A percentile compares a stretch with the other conserved stretches of the same genome.
These are phyloP conservation scores for Nasturtium officinale DNA, from an alignment of 345 rosid species.

Conservation along the genomic window DNA sequence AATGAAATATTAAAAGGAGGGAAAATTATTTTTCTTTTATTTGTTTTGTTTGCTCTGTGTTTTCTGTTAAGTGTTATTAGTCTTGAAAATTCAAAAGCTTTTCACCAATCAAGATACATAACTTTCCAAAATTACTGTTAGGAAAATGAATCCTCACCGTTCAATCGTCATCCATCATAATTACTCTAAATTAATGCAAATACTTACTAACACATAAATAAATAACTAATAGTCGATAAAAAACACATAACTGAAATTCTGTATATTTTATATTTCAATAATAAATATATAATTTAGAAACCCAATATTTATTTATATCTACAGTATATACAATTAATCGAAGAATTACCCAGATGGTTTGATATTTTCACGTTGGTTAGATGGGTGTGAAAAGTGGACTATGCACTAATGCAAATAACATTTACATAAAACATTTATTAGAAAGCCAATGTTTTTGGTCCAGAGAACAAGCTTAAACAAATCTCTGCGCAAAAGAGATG, in stretches of 20 bases:
- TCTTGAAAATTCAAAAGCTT: neutral
- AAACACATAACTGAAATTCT: too few relatives aligned
- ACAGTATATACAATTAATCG: too few relatives aligned
- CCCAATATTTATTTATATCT: too few relatives aligned
- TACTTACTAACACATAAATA: too few relatives aligned
- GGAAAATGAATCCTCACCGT: neutral
- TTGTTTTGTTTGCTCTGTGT: neutral
- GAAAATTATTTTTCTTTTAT: slow-evolving; percentile 6
- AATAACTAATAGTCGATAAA: too few relatives aligned
- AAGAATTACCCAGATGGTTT: too few relatives aligned
- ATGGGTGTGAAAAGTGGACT: neutral
- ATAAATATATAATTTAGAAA: too few relatives aligned
- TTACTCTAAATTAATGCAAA: too few relatives aligned
- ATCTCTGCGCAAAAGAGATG: neutral
- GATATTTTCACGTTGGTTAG: too few relatives aligned
- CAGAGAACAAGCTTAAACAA: neutral
- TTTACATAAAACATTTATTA: neutral
- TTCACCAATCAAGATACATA: neutral
- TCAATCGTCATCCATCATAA: neutral
- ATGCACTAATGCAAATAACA: neutral
- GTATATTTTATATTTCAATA: too few relatives aligned
- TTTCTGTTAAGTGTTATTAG: too few relatives aligned
- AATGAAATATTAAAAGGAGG: slow-evolving; percentile 29
- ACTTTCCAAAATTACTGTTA: neutral
- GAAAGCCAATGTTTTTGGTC: slow-evolving; percentile 4